Conservation (phyloP, 2,329 filamentous ascomycete species). For the Penicillium sp. region DNA sequence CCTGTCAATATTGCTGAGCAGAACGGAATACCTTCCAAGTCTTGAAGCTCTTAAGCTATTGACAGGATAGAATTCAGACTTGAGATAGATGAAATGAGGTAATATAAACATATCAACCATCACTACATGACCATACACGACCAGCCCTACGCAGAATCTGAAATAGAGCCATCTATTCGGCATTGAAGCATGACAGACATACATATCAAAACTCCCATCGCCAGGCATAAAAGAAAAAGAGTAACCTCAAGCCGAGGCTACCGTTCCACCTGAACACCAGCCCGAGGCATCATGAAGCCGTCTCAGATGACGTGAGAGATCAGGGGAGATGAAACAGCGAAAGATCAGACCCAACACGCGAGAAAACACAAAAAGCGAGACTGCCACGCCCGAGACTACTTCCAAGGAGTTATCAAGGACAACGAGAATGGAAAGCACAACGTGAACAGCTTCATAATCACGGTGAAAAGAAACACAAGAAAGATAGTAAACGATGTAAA, state of each 20-base stretch:
- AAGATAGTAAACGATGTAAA: constrained; percentile 13
- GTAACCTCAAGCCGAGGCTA: constrained; percentile 22
- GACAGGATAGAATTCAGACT: too few species aligned
- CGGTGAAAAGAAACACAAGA: constrained; percentile 13
- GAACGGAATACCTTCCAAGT: too few species aligned
- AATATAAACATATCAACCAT: too few species aligned
- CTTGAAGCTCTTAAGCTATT: too few species aligned
- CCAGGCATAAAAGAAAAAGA: constrained; percentile 23
- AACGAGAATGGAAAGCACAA: constrained; percentile 11
- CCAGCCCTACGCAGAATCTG: too few species aligned
- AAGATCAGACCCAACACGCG: constrained; percentile 16
- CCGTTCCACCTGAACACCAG: constrained; percentile 29
- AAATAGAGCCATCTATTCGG: too few species aligned
- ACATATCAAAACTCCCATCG: constrained; percentile 27
- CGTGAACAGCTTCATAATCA: constrained; percentile 18
- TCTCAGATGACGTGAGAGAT: constrained; percentile 24
- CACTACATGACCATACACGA: too few species aligned
- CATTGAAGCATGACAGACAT: constrained; percentile 20
- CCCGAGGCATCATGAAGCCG: constrained; percentile 21
- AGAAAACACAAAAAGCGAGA: constrained; percentile 15
- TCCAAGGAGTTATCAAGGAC: constrained; percentile 24
- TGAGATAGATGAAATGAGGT: too few species aligned
- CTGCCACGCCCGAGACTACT: constrained; percentile 29
- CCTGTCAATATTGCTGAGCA: too few species aligned
- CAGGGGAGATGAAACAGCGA: constrained; percentile 26